These are phyloP conservation scores for Ceratocystis alfenasii DNA, from an alignment of 2,329 filamentous ascomycete species.

Conservation along the genomic window DNA sequence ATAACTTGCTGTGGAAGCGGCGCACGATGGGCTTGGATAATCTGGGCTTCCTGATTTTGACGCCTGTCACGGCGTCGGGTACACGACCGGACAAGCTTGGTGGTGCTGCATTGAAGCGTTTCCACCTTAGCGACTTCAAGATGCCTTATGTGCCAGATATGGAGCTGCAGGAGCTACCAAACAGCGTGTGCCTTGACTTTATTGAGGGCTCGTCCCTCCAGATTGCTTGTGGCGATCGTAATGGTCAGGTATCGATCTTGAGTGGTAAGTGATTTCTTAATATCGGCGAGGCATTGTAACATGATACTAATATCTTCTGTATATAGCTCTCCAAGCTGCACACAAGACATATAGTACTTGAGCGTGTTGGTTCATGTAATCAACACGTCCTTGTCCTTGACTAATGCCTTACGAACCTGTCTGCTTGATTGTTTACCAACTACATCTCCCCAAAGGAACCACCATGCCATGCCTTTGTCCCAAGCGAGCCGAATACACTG, in stretches of 20 bases:
- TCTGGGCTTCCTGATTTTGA: constrained; percentile 71
- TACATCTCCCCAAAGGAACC: background rate
- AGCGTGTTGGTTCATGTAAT: background rate
- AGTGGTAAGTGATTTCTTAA: constrained; percentile 35
- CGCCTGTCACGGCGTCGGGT: constrained; percentile 39
- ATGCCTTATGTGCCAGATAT: constrained; percentile 73
- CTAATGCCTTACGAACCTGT: constrained; percentile 14
- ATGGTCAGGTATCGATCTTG: constrained; percentile 44
- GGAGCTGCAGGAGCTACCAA: constrained; percentile 82
- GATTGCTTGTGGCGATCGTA: constrained; percentile 51
- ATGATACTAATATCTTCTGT: constrained; percentile 16
- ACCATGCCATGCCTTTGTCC: no score
- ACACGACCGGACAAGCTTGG: constrained; percentile 45
- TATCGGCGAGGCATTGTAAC: background rate
- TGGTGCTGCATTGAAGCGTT: constrained; percentile 52
- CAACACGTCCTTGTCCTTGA: background rate
- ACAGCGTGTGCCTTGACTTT: constrained; percentile 59
- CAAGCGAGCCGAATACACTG: no score
- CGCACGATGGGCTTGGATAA: constrained; percentile 77
- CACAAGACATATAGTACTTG: constrained; percentile 25
- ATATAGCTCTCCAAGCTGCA: constrained; percentile 31
- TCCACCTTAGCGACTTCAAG: constrained; percentile 75
- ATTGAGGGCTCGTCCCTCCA: constrained; percentile 50
- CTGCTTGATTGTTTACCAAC: constrained; percentile 8
- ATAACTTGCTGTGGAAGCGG: constrained; percentile 92